These are phyloP conservation scores for Paratinospora sagittata DNA, from an alignment of 164 flowering plant species.

Conservation along the genomic window DNA sequence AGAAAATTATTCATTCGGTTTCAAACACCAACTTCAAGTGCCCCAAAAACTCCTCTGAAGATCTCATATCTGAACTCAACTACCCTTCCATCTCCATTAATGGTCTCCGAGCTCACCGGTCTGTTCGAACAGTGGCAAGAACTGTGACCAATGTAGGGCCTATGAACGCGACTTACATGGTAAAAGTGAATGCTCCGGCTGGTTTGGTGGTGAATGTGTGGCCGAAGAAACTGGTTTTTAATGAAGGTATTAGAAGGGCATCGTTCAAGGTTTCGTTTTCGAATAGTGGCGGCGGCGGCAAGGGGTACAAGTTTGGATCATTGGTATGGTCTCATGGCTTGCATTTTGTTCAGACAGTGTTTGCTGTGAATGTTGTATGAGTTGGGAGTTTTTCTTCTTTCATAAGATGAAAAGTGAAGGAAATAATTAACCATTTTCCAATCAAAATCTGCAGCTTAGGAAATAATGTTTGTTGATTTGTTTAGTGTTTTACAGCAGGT, in stretches of 20 bases:
- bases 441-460: no score
- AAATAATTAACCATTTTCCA: no score
- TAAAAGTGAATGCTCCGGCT: slow-evolving; percentile 32
- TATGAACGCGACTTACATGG: slow-evolving; percentile 40
- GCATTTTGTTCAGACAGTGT: slow-evolving; percentile 52
- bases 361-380: no score
- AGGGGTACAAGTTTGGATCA: slow-evolving; percentile 59
- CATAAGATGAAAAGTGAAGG: no score
- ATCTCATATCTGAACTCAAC: slow-evolving; percentile 56
- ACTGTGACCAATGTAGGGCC: slow-evolving; percentile 59
- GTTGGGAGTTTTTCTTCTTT: no score
- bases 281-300: slow-evolving; percentile 32
- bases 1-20: slow-evolving; percentile 40
- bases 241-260: no score
- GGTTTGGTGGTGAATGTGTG: slow-evolving; percentile 44
- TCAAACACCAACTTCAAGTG: slow-evolving; percentile 47
- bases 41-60: slow-evolving; percentile 35
- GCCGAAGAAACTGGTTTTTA: slow-evolving; percentile 47
- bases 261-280: no score
- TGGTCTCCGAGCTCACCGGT: no score
- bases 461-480: no score
- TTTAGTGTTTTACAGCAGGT: no score
- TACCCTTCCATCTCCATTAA: slow-evolving; percentile 63
- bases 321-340: slow-evolving; percentile 55
- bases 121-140: slow-evolving; percentile 31